Conservation (phyloP, 2,329 filamentous ascomycete species). For the Trichoderma aggressivum region DNA sequence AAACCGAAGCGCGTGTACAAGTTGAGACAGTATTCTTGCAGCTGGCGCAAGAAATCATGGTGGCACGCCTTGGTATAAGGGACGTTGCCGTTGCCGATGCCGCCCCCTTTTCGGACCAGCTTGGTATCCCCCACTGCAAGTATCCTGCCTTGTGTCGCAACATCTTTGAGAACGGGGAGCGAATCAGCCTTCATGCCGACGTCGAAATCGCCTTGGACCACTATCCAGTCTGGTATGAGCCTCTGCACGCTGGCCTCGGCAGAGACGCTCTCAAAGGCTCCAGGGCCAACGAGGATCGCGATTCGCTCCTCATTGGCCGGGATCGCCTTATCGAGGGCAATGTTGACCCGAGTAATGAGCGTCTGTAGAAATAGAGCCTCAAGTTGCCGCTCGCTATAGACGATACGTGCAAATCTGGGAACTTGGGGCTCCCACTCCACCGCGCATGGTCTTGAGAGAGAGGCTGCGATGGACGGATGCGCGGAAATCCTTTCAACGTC, state of each 20-base stretch:
- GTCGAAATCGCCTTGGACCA: neutral
- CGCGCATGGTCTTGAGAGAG: neutral
- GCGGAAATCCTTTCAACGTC: too few species aligned
- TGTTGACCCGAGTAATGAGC: neutral
- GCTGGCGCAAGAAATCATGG: neutral
- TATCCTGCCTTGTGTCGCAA: neutral
- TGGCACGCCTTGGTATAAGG: neutral
- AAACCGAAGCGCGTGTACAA: neutral
- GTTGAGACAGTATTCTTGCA: neutral
- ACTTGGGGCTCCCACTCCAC: neutral
- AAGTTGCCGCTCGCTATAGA: neutral
- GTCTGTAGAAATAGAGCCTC: neutral
- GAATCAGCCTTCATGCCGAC: neutral
- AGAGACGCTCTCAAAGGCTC: neutral
- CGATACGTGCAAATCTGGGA: neutral
- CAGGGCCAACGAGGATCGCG: neutral
- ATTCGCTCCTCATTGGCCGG: neutral
- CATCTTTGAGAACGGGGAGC: neutral
- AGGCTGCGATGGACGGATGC: neutral
- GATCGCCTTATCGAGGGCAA: neutral
- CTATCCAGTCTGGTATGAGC: neutral
- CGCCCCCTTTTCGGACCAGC: neutral
- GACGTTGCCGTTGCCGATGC: too few species aligned
- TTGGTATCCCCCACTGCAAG: neutral
- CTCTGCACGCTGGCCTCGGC: neutral